These are phyloP conservation scores for Aspergillus wentii DNA, from an alignment of 495 filamentous ascomycete genomes.

Conservation along the genomic window DNA sequence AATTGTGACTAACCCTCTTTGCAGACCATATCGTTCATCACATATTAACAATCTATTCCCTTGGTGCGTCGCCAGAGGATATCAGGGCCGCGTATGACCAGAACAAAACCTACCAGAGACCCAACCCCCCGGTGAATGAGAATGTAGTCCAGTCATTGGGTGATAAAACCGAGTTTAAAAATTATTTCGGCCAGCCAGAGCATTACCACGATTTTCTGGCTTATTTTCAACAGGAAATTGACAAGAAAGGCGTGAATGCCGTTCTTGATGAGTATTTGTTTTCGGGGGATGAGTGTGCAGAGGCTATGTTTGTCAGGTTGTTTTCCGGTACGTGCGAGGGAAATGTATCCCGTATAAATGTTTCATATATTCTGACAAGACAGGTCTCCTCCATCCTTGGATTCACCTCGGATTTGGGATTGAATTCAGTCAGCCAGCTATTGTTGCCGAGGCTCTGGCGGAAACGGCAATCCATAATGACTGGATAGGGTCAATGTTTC, in stretches of 20 bases:
- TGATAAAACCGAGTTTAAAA: conserved; percentile 44
- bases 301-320: conserved; percentile 56
- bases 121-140: conserved; percentile 30
- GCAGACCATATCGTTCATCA: conserved; percentile 66
- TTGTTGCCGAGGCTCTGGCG: conserved; percentile 77
- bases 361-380: too few species aligned
- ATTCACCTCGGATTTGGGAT: conserved; percentile 84
- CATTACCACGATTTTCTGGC: conserved; percentile 64
- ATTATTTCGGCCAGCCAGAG: conserved; percentile 45
- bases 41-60: conserved; percentile 67
- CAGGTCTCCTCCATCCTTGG: conserved; percentile 71
- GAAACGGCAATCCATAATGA: conserved; percentile 61
- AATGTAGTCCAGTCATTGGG: conserved; percentile 45
- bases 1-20: too few species aligned
- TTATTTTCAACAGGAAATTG: conserved; percentile 72
- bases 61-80: conserved; percentile 55
- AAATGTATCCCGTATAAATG: too few species aligned
- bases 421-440: conserved; percentile 74
- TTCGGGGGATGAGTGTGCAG: conserved; percentile 50
- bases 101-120: conserved; percentile 60
- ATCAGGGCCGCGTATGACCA: conserved; percentile 55
- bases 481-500: conserved; percentile 40
- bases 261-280: conserved; percentile 66
- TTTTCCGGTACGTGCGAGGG: conserved; percentile 40
- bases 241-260: conserved; percentile 49